Evolutionary conservation across 768 basidiomycete species (phyloP).

Genomic region (Lentinula sp.): DNA sequence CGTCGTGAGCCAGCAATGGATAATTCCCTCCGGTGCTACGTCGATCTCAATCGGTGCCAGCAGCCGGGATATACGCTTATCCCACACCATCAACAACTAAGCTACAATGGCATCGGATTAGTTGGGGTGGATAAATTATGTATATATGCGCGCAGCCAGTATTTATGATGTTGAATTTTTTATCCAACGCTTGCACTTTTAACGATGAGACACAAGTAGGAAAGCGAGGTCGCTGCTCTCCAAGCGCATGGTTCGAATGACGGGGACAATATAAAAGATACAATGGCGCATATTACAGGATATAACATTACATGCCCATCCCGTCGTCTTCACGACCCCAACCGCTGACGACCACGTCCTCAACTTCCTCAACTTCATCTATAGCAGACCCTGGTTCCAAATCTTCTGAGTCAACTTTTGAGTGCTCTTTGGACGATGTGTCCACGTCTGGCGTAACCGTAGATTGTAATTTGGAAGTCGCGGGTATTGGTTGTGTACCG

Average conservation of each 20-base stretch:
- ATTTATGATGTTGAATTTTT: too few relatives aligned
- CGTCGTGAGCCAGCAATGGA: slow-evolving; percentile 48
- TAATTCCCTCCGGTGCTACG: slow-evolving; percentile 41
- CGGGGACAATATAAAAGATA: neutral
- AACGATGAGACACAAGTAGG: neutral
- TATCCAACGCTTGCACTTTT: too few relatives aligned
- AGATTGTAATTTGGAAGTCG: slow-evolving; percentile 7
- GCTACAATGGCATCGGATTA: too few relatives aligned
- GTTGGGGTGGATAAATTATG: too few relatives aligned
- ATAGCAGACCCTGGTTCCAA: slow-evolving; percentile 22
- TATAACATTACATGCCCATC: slow-evolving; percentile 50
- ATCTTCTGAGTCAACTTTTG: slow-evolving; percentile 15
- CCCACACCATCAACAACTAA: slow-evolving; percentile 30
- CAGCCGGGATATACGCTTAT: slow-evolving; percentile 41
- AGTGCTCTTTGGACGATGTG: neutral
- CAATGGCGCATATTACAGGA: neutral
- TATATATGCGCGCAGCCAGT: too few relatives aligned
- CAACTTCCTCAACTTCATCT: slow-evolving; percentile 55
- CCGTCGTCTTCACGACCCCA: slow-evolving; percentile 73
- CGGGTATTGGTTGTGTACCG: slow-evolving; percentile 16
- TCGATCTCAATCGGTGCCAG: slow-evolving; percentile 43
- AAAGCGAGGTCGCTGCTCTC: neutral
- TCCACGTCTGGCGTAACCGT: neutral
- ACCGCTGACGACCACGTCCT: slow-evolving; percentile 58
- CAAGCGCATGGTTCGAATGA: neutral